Conservation (phyloP, 345 rosid genomes). For the Pugionium cornutum region DNA sequence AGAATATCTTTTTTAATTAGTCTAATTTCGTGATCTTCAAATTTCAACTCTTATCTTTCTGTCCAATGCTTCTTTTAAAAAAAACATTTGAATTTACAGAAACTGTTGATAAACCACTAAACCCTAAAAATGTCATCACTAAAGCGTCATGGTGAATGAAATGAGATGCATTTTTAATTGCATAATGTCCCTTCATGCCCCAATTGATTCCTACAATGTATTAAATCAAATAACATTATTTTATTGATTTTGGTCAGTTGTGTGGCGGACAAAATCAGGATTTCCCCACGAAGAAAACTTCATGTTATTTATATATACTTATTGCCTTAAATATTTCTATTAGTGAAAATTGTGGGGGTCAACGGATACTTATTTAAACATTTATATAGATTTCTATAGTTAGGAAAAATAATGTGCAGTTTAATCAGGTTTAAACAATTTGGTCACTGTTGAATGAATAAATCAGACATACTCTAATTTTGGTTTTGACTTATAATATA, state of each 20-base stretch:
- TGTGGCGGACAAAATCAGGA: constrained; percentile 46
- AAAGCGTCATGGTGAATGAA: constrained; percentile 41
- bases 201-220: constrained; percentile 41
- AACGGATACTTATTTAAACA: neutral
- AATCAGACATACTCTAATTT: too few species aligned
- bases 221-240: constrained; percentile 24
- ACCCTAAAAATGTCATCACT: constrained; percentile 38
- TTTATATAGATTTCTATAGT: neutral
- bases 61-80: constrained; percentile 7
- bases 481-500: too few species aligned
- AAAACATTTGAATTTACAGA: neutral
- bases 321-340: constrained; percentile 20
- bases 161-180: constrained; percentile 31
- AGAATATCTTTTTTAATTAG: too few species aligned
- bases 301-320: constrained; percentile 21
- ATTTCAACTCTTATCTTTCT: neutral
- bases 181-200: constrained; percentile 37
- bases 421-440: neutral
- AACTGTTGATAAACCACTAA: constrained; percentile 20
- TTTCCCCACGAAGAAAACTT: constrained; percentile 31
- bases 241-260: constrained; percentile 24
- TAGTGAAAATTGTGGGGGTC: constrained; percentile 14
- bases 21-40: neutral
- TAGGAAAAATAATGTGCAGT: constrained; percentile 3
- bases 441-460: neutral